Conservation (phyloP, 305 asterid genomes). For the Lippia alba region DNA sequence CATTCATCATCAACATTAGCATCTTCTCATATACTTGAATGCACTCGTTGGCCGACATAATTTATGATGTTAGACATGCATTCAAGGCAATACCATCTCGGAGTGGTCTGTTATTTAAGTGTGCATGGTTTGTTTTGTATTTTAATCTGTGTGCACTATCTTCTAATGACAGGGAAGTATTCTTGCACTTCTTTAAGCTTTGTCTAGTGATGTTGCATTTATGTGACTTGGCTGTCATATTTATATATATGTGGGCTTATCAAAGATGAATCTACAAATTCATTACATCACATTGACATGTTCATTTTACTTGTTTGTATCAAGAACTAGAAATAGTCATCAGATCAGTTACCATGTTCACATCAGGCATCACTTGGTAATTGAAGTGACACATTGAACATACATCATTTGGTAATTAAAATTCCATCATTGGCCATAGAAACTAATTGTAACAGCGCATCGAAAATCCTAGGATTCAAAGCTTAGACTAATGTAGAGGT, state of each 20-base stretch:
- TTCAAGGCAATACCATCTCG: conserved; percentile 48
- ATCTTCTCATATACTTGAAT: conserved; percentile 55
- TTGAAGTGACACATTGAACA: too few species aligned
- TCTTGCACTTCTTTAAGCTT: conserved; percentile 5
- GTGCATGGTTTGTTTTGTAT: conserved; percentile 43
- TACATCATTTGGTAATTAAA: conserved; percentile 31
- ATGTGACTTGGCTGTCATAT: background rate
- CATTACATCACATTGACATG: conserved; percentile 28
- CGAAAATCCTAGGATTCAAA: background rate
- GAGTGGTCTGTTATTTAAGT: conserved; percentile 37
- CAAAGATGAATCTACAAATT: background rate
- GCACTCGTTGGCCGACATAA: conserved; percentile 53
- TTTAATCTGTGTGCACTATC: conserved; percentile 27
- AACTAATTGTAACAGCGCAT: background rate
- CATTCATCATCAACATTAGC: conserved; percentile 75
- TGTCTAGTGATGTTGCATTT: background rate
- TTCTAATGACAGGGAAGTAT: background rate
- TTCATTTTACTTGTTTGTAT: conserved; percentile 32
- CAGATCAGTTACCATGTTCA: conserved; percentile 22
- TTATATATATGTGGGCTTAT: background rate
- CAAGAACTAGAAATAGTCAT: conserved; percentile 8
- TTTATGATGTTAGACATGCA: conserved; percentile 69
- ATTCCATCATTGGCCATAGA: conserved; percentile 11
- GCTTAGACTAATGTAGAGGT: conserved; percentile 10
- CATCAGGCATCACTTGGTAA: conserved; percentile 33